Evolutionary conservation across 805 yeast genomes (phyloP).

Genomic region (Jamesozyma rosinii): DNA sequence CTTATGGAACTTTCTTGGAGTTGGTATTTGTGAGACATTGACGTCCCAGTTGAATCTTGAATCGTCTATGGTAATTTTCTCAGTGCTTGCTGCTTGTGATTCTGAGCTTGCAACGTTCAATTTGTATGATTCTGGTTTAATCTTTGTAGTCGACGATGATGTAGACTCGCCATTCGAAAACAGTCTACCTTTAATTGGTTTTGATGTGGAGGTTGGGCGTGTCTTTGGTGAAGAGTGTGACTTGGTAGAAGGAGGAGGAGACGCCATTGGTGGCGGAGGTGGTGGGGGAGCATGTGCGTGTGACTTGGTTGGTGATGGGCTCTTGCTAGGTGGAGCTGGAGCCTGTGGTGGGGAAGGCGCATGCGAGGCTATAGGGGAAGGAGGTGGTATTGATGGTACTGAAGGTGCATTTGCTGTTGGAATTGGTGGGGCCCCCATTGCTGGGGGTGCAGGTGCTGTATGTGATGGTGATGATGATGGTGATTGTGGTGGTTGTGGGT

Average conservation of each 20-base stretch:
- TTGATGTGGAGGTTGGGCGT: conserved; percentile 3
- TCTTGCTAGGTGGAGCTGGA: conserved; percentile 16
- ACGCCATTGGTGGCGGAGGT: conserved; percentile 18
- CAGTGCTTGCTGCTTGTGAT: neutral
- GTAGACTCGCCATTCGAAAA: conserved; percentile 25
- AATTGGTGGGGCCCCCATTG: conserved; percentile 18
- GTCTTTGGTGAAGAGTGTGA: conserved; percentile 18
- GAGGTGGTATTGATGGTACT: conserved; percentile 9
- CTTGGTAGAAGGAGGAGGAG: conserved; percentile 16
- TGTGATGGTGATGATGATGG: conserved; percentile 1
- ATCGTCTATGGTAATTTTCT: conserved; percentile 51
- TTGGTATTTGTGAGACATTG: conserved; percentile 64
- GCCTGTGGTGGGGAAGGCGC: conserved; percentile 13
- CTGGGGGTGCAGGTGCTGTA: conserved; percentile 24
- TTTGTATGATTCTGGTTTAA: conserved; percentile 11
- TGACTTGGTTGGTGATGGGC: conserved; percentile 12
- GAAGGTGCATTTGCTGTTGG: conserved; percentile 16
- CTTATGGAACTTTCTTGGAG: conserved; percentile 73
- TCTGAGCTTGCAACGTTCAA: conserved; percentile 2
- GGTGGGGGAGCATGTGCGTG: conserved; percentile 15
- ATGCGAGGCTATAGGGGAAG: conserved; percentile 12
- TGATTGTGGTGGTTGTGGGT: conserved; percentile 11
- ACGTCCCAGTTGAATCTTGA: conserved; percentile 53
- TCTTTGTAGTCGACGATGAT: conserved; percentile 16
- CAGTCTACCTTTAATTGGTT: conserved; percentile 12